Percentiles rank a stretch among this genome's conserved stretches.
Conservation (phyloP, 257 asterid species). For the Lavandula angustifolia region DNA sequence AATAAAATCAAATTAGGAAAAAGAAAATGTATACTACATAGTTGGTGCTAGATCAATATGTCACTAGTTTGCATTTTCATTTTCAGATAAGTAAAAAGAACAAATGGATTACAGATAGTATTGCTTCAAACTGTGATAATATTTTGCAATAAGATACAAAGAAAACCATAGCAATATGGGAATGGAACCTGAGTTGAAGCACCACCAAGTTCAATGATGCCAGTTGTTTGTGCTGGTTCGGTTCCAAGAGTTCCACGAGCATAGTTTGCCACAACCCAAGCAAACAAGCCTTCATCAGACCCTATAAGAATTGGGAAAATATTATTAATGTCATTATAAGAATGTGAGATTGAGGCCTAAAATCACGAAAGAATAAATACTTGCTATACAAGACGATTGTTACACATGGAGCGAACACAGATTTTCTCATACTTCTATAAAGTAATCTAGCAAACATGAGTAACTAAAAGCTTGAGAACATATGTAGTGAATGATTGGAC, state of each 20-base stretch:
- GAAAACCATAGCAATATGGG: constrained; percentile 23
- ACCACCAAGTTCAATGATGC: constrained; percentile 98
- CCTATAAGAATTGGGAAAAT: constrained; percentile 45
- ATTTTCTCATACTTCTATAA: neutral
- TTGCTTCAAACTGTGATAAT: constrained; percentile 10
- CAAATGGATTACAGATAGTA: neutral
- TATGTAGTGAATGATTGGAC: neutral
- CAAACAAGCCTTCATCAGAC: constrained; percentile 94
- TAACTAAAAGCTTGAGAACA: constrained; percentile 1
- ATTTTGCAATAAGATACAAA: constrained; percentile 8
- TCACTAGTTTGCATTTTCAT: neutral
- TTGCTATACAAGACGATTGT: constrained; percentile 8
- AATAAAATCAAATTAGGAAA: neutral
- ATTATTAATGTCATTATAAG: constrained; percentile 11
- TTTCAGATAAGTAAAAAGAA: constrained; percentile 24
- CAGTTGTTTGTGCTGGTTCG: constrained; percentile 82
- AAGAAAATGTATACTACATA: neutral
- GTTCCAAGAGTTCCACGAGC: constrained; percentile 95
- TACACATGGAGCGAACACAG: neutral
- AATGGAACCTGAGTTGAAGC: constrained; percentile 91
- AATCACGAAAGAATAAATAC: neutral
- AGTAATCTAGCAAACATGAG: neutral
- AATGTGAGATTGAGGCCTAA: constrained; percentile 1
- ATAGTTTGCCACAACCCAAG: constrained; percentile 97
- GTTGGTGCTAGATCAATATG: constrained; percentile 10